phyloP scores from a whole-genome alignment of 495 filamentous ascomycete genomes.

The Neurospora sublineolata region DNA sequence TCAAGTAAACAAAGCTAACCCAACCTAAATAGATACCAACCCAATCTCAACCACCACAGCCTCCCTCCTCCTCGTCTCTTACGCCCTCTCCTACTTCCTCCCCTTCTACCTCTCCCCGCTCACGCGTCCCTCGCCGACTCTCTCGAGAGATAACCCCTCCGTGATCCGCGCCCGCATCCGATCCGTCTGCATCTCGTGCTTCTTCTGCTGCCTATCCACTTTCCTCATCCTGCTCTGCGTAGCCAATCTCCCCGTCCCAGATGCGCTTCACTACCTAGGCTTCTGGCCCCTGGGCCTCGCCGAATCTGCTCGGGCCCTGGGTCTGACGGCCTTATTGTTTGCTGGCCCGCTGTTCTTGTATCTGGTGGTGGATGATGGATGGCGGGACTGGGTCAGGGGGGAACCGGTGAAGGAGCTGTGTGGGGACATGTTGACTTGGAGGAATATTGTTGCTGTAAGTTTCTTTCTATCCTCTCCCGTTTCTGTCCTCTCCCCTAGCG shows the following conservation, averaged over 20 bases:
- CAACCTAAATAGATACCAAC: background rate
- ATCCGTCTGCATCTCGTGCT: conserved; percentile 60
- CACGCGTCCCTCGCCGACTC: conserved; percentile 68
- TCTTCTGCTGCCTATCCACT: conserved; percentile 48
- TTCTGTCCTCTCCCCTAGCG: too few relatives aligned
- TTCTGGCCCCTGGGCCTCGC: conserved; percentile 58
- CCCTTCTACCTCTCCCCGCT: conserved; percentile 77
- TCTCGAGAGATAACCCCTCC: conserved; percentile 78
- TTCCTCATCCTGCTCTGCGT: conserved; percentile 42
- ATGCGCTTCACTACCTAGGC: conserved; percentile 56
- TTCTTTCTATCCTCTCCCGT: too few relatives aligned
- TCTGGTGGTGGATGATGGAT: conserved; percentile 57
- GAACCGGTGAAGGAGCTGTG: conserved; percentile 20
- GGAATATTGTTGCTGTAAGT: conserved; percentile 44
- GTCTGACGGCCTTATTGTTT: conserved; percentile 72
- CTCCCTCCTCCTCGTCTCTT: conserved; percentile 43
- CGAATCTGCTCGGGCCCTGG: conserved; percentile 46
- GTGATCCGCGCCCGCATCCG: conserved; percentile 81
- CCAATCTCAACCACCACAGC: conserved; percentile 15
- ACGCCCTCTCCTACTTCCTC: conserved; percentile 77
- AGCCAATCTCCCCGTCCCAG: conserved; percentile 22
- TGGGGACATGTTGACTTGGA: conserved; percentile 40
- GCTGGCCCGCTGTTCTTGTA: conserved; percentile 71
- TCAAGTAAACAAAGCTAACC: background rate
- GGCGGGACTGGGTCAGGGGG: conserved; percentile 49